phyloP scores from a whole-genome alignment of 1,139 yeast genomes.

The Nakaseomyces sp. region DNA sequence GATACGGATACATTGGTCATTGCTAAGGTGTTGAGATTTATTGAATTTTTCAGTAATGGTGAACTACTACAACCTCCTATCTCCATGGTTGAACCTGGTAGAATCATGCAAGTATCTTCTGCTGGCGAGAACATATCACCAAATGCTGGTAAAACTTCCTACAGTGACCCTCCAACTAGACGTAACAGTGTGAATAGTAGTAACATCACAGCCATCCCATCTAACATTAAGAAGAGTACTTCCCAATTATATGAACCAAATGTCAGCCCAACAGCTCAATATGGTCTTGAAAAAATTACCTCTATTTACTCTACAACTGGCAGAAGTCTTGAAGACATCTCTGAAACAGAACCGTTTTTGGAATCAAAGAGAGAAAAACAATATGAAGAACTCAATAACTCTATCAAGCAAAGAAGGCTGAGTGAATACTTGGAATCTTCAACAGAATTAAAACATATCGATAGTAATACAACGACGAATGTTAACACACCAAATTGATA shows the following conservation, averaged over 20 bases:
- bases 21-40: slow-evolving; percentile 42
- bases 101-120: not conserved
- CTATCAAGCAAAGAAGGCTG: slow-evolving; percentile 6
- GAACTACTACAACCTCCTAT: not conserved
- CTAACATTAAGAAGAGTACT: not conserved
- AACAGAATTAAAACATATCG: slow-evolving; percentile 4
- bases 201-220: not conserved
- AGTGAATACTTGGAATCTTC: slow-evolving; percentile 7
- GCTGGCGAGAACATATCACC: not conserved
- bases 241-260: not conserved
- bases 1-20: slow-evolving; percentile 50
- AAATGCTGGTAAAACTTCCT: not conserved
- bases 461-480: slow-evolving; percentile 5
- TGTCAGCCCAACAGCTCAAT: slow-evolving; percentile 1
- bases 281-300: slow-evolving; percentile 1
- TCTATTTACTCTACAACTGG: not conserved
- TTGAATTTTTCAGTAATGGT: slow-evolving; percentile 16
- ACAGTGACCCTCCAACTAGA: not conserved
- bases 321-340: slow-evolving; percentile 1
- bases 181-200: not conserved
- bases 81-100: not conserved
- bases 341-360: not conserved
- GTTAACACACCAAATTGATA: slow-evolving; percentile 5
- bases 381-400: slow-evolving; percentile 1
- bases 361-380: not conserved